Percentiles rank a stretch among this genome's conserved stretches.
phyloP scores from a whole-genome alignment of 345 rosid species.

The Syzygium jambos region DNA sequence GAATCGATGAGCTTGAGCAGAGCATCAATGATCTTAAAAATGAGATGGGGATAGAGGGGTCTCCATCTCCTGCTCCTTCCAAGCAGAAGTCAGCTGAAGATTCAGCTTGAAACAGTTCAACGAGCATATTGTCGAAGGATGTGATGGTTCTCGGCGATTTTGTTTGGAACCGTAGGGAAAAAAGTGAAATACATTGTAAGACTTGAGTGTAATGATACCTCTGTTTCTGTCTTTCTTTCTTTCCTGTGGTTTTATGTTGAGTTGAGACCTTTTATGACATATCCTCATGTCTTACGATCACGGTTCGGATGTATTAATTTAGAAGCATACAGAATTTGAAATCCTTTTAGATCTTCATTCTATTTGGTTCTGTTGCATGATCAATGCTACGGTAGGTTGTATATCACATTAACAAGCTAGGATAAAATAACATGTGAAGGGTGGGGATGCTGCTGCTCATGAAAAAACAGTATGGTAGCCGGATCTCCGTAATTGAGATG shows the following conservation, averaged over 20 bases:
- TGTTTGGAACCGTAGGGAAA: not conserved
- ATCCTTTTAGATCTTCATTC: not conserved
- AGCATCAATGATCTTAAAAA: constrained; percentile 67
- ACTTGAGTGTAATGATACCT: not conserved
- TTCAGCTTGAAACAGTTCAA: constrained; percentile 10
- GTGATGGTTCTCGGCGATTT: not conserved
- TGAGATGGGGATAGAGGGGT: constrained; percentile 77
- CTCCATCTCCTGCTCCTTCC: constrained; percentile 46
- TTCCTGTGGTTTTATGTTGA: not conserved
- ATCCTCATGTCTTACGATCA: not conserved
- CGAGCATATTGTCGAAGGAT: not conserved
- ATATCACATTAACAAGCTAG: not conserved
- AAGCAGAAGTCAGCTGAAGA: constrained; percentile 33
- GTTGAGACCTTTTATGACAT: not conserved
- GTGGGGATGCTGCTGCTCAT: not conserved
- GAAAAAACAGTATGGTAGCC: not conserved
- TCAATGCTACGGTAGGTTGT: not conserved
- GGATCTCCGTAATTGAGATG: not conserved
- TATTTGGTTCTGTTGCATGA: not conserved
- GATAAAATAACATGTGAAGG: not conserved
- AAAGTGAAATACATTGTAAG: not conserved
- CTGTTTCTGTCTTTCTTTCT: not conserved
- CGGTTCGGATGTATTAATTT: not conserved
- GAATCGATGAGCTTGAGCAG: constrained; percentile 79
- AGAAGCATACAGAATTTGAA: not conserved